phyloP scores from a whole-genome alignment of 2,329 filamentous ascomycete genomes.

The Purpureocillium takamizusanense region DNA sequence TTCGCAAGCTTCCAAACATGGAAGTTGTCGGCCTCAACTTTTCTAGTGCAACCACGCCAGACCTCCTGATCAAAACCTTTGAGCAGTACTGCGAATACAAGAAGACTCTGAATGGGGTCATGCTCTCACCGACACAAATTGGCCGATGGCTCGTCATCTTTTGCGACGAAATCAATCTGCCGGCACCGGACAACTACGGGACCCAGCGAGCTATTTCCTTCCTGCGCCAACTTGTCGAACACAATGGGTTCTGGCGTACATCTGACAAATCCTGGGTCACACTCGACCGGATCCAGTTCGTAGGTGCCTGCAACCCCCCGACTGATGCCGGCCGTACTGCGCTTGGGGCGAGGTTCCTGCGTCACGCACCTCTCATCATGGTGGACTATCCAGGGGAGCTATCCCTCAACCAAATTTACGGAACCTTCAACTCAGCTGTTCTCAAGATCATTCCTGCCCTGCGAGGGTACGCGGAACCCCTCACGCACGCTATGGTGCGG shows the following conservation, averaged over 20 bases:
- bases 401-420: slow-evolving; percentile 94
- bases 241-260: slow-evolving; percentile 98
- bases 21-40: slow-evolving; percentile 99
- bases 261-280: slow-evolving; percentile 97
- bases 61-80: slow-evolving; percentile 96
- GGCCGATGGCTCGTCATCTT: slow-evolving; percentile 97
- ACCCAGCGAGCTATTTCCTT: slow-evolving; percentile 97
- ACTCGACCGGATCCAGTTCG: slow-evolving; percentile 95
- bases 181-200: slow-evolving; percentile 92
- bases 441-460: slow-evolving; percentile 94
- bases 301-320: slow-evolving; percentile 95
- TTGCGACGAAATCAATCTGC: slow-evolving; percentile 98
- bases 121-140: slow-evolving; percentile 92
- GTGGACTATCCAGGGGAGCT: slow-evolving; percentile 96
- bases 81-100: slow-evolving; percentile 99
- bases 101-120: slow-evolving; percentile 93
- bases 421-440: slow-evolving; percentile 92
- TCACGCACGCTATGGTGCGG: slow-evolving; percentile 96
- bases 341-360: slow-evolving; percentile 84
- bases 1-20: slow-evolving; percentile 96
- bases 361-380: slow-evolving; percentile 98
- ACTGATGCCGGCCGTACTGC: slow-evolving; percentile 95
- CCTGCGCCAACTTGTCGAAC: slow-evolving; percentile 91
- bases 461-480: slow-evolving; percentile 86
- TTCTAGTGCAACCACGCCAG: slow-evolving; percentile 94